Conservation (phyloP, 192 early-diverging fungal genomes). For the Podochytrium sp. region DNA sequence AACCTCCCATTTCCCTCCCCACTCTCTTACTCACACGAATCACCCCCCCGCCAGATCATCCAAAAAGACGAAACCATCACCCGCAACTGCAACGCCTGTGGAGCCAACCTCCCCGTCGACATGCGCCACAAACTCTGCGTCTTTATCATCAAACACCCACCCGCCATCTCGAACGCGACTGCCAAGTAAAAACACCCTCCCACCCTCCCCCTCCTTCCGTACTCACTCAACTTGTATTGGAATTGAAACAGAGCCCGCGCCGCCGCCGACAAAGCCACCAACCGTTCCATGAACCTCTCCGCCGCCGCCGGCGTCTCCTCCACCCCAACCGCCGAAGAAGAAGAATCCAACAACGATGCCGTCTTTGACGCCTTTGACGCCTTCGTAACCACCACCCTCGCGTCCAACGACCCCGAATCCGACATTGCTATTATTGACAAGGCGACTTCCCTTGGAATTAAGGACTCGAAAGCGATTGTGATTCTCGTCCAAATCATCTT, state of each 20-base stretch:
- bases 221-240: not conserved
- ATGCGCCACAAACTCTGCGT: conserved; percentile 88
- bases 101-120: conserved; percentile 78
- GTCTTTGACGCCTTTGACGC: conserved; percentile 82
- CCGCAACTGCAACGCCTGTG: conserved; percentile 92
- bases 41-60: too few species aligned
- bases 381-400: conserved; percentile 63
- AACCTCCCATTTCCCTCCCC: too few species aligned
- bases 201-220: too few species aligned
- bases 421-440: conserved; percentile 66
- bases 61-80: conserved; percentile 65
- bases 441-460: conserved; percentile 76
- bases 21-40: too few species aligned
- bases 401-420: conserved; percentile 41
- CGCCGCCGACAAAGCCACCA: conserved; percentile 15
- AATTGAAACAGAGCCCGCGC: not conserved
- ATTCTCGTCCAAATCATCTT: conserved; percentile 87
- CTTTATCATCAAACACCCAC: conserved; percentile 93
- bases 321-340: not conserved
- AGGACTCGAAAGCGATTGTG: conserved; percentile 78
- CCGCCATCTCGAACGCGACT: conserved; percentile 41
- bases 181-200: conserved; percentile 9
- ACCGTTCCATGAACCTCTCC: conserved; percentile 1
- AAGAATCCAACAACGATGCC: conserved; percentile 9
- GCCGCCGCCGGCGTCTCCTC: not conserved